Percentiles rank a stretch among this genome's conserved stretches.
phyloP scores from a whole-genome alignment of 208 protist species.

The Trypanosoma conorhini region DNA sequence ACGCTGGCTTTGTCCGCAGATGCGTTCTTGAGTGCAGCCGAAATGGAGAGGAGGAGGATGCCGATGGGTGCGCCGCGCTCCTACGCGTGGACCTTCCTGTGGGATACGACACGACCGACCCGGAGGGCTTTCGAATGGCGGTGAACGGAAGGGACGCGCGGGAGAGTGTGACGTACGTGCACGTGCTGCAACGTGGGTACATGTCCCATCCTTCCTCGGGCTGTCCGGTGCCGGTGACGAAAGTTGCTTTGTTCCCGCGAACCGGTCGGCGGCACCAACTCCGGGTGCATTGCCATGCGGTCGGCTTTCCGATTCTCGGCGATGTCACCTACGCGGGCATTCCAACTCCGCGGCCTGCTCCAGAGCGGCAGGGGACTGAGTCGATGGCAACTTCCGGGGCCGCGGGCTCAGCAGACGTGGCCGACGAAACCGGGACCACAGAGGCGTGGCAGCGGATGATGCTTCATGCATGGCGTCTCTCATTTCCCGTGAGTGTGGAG shows the following conservation, averaged over 20 bases:
- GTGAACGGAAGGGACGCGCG: conserved; percentile 30
- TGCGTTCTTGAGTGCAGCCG: background rate
- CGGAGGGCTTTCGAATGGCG: conserved; percentile 64
- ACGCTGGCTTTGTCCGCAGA: conserved; percentile 8
- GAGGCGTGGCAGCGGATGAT: conserved; percentile 62
- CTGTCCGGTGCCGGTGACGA: conserved; percentile 40
- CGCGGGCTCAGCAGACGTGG: background rate
- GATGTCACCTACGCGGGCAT: conserved; percentile 65
- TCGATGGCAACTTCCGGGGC: background rate
- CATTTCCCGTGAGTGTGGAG: conserved; percentile 39
- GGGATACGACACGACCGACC: conserved; percentile 48
- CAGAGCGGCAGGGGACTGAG: background rate
- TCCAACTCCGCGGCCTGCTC: background rate
- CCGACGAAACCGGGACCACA: background rate
- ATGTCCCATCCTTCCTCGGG: conserved; percentile 5
- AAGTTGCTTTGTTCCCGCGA: conserved; percentile 52
- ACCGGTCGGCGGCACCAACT: conserved; percentile 90
- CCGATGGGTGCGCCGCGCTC: background rate
- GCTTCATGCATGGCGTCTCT: conserved; percentile 74
- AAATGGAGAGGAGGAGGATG: background rate
- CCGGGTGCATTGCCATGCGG: conserved; percentile 73
- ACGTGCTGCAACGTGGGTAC: conserved; percentile 33
- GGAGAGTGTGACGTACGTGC: conserved; percentile 31
- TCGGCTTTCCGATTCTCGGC: conserved; percentile 88
- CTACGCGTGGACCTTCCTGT: conserved; percentile 44